These are phyloP conservation scores for Haplographium delicatum DNA, from an alignment of 495 filamentous ascomycete genomes.

Conservation along the genomic window DNA sequence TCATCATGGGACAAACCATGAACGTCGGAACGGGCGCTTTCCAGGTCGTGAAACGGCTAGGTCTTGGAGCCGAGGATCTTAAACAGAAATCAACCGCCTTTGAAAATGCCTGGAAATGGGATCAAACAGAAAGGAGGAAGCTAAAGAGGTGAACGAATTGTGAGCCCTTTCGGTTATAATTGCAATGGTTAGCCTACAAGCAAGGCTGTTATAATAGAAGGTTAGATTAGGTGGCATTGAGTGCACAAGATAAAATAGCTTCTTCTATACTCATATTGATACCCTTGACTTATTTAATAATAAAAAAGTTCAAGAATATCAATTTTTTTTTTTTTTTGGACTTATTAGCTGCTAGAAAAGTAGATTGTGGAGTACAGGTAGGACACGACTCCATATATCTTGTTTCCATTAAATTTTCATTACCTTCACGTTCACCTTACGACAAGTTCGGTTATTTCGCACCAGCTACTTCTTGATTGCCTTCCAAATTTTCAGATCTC, in stretches of 20 bases:
- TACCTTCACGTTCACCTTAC: too few relatives aligned
- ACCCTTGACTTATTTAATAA: not conserved
- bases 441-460: too few relatives aligned
- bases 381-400: too few relatives aligned
- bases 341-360: too few relatives aligned
- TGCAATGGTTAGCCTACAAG: too few relatives aligned
- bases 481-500: too few relatives aligned
- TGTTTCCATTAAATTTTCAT: too few relatives aligned
- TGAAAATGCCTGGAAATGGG: conserved; percentile 62
- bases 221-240: too few relatives aligned
- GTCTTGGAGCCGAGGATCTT: conserved; percentile 60
- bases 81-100: conserved; percentile 62
- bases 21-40: conserved; percentile 86
- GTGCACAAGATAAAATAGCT: not conserved
- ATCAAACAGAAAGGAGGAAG: conserved; percentile 18
- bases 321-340: conserved; percentile 7
- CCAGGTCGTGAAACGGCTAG: conserved; percentile 73
- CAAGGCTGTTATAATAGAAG: too few relatives aligned
- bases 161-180: conserved; percentile 5
- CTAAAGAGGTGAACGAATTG: conserved; percentile 14
- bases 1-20: conserved; percentile 96
- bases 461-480: too few relatives aligned
- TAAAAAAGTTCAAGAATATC: not conserved
- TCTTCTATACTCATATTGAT: not conserved
- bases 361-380: too few relatives aligned